phyloP scores from a whole-genome alignment of 2,329 filamentous ascomycete genomes.

The Zasmidium angulare region DNA sequence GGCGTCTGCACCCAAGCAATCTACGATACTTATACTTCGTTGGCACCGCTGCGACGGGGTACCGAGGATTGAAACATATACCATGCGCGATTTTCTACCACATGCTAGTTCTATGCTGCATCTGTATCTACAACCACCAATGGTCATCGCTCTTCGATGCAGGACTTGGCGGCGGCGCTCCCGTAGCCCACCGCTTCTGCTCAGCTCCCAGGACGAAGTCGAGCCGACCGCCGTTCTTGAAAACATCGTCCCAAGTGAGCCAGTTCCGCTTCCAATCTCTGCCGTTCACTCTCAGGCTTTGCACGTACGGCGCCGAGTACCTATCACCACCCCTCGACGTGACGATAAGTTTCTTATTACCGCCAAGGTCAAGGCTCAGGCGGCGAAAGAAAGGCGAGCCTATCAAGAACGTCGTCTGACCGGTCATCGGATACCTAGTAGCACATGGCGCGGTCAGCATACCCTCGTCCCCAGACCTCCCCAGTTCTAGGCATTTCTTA shows the following conservation, averaged over 20 bases:
- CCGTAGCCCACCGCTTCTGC: constrained; percentile 58
- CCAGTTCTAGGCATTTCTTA: background rate
- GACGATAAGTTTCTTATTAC: constrained; percentile 54
- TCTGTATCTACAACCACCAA: background rate
- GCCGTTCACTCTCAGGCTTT: constrained; percentile 66
- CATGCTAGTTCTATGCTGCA: background rate
- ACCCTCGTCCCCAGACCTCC: background rate
- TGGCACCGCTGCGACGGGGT: no score
- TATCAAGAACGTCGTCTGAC: constrained; percentile 54
- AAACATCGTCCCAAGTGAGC: constrained; percentile 67
- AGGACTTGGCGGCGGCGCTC: constrained; percentile 53
- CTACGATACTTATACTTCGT: no score
- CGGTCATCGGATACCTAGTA: constrained; percentile 59
- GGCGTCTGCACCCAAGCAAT: no score
- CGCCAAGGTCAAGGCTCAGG: constrained; percentile 59
- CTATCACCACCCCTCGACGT: constrained; percentile 52
- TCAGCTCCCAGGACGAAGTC: constrained; percentile 61
- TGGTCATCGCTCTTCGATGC: background rate
- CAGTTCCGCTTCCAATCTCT: constrained; percentile 61
- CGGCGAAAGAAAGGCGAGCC: constrained; percentile 60
- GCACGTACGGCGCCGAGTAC: constrained; percentile 57
- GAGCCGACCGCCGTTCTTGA: constrained; percentile 61
- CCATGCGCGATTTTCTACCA: no score
- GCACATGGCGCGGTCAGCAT: background rate
- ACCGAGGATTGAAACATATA: no score